phyloP scores from a whole-genome alignment of 305 asterid genomes.

The Fraxinus sp. region DNA sequence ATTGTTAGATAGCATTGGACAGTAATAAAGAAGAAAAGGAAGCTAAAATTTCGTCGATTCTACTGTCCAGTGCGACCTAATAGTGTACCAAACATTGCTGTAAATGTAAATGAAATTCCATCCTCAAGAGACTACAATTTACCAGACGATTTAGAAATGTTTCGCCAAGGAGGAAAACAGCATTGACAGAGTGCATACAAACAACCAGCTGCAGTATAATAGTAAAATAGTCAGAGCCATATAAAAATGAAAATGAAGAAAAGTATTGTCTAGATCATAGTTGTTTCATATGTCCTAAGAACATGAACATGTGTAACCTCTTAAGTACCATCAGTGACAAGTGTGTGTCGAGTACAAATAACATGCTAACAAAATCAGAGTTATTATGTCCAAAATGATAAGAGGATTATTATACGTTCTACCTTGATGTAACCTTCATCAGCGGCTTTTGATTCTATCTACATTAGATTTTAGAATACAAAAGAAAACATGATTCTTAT shows the following conservation, averaged over 20 bases:
- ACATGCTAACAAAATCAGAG: neutral
- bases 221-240: neutral
- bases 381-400: neutral
- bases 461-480: neutral
- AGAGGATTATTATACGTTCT: neutral
- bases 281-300: neutral
- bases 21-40: neutral
- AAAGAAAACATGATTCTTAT: neutral
- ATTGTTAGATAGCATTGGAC: neutral
- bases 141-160: slow-evolving; percentile 68
- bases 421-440: neutral
- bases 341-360: neutral
- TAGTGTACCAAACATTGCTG: neutral
- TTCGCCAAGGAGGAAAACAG: slow-evolving; percentile 70
- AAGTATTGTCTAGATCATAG: neutral
- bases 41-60: neutral
- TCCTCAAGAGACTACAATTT: slow-evolving; percentile 17
- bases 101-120: slow-evolving; percentile 7
- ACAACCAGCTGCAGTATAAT: slow-evolving; percentile 53
- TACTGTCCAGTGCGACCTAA: neutral
- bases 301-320: neutral
- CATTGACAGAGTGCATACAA: slow-evolving; percentile 77
- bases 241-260: neutral
- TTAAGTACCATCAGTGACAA: neutral
- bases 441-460: neutral